Conservation (phyloP, 177 flowering plant species). For the Vitis hybrid region DNA sequence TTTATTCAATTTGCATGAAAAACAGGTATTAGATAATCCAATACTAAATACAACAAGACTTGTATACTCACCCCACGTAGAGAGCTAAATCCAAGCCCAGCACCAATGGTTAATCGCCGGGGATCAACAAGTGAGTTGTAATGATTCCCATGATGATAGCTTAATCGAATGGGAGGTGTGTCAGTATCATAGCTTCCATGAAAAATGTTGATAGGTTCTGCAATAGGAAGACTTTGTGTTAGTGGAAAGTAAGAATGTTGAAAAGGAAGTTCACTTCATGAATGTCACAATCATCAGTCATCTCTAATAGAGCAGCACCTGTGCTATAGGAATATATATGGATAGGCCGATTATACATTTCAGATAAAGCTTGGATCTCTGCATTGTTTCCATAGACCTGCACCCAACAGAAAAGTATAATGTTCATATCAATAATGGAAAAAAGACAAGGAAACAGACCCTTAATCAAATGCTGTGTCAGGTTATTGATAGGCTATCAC, state of each 20-base stretch:
- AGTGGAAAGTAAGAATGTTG: not conserved
- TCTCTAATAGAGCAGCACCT: slow-evolving; percentile 43
- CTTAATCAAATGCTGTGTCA: not conserved
- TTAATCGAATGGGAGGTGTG: slow-evolving; percentile 81
- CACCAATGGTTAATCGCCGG: slow-evolving; percentile 80
- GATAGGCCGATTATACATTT: slow-evolving; percentile 96
- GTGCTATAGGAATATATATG: slow-evolving; percentile 96
- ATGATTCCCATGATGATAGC: slow-evolving; percentile 97
- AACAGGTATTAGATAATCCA: no score
- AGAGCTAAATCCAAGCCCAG: slow-evolving; percentile 94
- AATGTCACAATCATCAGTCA: not conserved
- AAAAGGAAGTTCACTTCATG: not conserved
- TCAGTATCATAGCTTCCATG: slow-evolving; percentile 92
- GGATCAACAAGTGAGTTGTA: slow-evolving; percentile 99
- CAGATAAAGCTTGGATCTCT: slow-evolving; percentile 93
- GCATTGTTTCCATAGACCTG: slow-evolving; percentile 98
- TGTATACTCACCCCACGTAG: slow-evolving; percentile 75
- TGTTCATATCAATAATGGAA: not conserved
- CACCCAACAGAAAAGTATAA: not conserved
- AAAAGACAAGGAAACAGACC: not conserved
- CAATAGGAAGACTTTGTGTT: slow-evolving; percentile 9
- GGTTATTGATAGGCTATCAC: not conserved
- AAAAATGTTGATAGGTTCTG: slow-evolving; percentile 96
- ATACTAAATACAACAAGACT: no score
- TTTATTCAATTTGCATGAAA: no score